These are phyloP conservation scores for Crotalaria pallida DNA, from an alignment of 306 rosid genomes.

Conservation along the genomic window DNA sequence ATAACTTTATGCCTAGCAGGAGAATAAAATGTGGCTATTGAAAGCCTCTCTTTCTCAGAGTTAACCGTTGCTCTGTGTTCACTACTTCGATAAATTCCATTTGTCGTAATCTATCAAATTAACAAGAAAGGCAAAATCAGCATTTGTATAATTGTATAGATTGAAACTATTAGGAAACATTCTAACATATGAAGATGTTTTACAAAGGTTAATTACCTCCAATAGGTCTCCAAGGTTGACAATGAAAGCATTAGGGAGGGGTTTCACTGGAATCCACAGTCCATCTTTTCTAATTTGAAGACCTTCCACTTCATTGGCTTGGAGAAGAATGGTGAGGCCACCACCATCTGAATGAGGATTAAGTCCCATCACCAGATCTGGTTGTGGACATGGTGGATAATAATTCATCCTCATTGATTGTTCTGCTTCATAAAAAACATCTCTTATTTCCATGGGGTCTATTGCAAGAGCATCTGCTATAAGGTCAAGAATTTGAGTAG, in stretches of 20 bases:
- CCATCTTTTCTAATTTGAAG: slow-evolving; percentile 39
- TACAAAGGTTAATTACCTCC: slow-evolving; percentile 32
- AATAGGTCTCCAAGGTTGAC: slow-evolving; percentile 40
- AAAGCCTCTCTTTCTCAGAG: slow-evolving; percentile 37
- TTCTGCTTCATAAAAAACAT: slow-evolving; percentile 9
- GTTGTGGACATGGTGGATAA: slow-evolving; percentile 40
- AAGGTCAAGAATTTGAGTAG: background rate
- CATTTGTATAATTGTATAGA: too few relatives aligned
- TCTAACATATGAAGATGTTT: too few relatives aligned
- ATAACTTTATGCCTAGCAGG: slow-evolving; percentile 5
- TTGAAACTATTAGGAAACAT: too few relatives aligned
- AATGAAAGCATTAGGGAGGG: slow-evolving; percentile 42
- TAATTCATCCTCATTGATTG: slow-evolving; percentile 34
- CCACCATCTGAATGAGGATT: slow-evolving; percentile 33
- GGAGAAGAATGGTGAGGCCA: slow-evolving; percentile 33
- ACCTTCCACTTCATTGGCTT: slow-evolving; percentile 37
- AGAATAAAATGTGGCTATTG: slow-evolving; percentile 34
- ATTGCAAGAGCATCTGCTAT: slow-evolving; percentile 11
- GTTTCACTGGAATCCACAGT: slow-evolving; percentile 36
- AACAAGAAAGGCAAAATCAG: too few relatives aligned
- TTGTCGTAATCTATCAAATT: background rate
- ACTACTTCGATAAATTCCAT: background rate
- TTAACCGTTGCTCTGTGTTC: slow-evolving; percentile 32
- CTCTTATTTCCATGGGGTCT: slow-evolving; percentile 3
- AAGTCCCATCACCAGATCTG: slow-evolving; percentile 32